Base-by-base conservation (phyloP, 306 rosid genomes). In the Prunus persica region DNA sequence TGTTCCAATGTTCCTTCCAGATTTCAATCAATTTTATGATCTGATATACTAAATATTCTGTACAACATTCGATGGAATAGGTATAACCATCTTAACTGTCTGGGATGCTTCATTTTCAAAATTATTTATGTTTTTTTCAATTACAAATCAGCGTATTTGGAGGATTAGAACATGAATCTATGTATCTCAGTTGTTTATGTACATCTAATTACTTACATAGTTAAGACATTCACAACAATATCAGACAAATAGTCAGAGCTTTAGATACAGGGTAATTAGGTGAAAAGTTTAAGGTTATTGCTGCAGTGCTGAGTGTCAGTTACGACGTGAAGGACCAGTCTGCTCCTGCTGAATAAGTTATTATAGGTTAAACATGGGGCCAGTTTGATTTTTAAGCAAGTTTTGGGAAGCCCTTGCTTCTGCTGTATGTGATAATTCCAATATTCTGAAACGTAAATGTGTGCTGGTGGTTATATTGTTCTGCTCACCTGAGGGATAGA, bases 331-430 rank as follows among this genome's bases (percentile, higher is more conserved):
- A 19, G 60, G 55, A 25, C 13, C 79, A 58, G 61, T 34, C 60
- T 61, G 8, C 18, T 12, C 52, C 85, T 82, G 79, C 79, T 67
- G n/a, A 58, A 50, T n/a, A 25, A 32, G 45, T 47, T 45, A 13
- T 30, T n/a, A 20, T 18, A 11, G 45, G 9, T 62, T 4, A 62
- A 62, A 55, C 61, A 55, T 13, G 13, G 3, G 38, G 38, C 38
- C 38, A 32, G 7, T 5, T 32, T 32, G 38, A 32, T 32, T 32
- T 32, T 32, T 32, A 32, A 32, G 38, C 8, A 34, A 6, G 43
- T 34, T 34, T 34, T 34, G 43, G 2, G 43, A 6, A 34, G 43
- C 43, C 9, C 43, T 38, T 38, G 43, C 43, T 1, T 38, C 9
- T 38, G 43, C 7, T 38, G 43, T 38, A 2, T 38, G 43, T 38